Base-by-base conservation (phyloP, 768 basidiomycete species). In the Boletellus emodensis region DNA sequence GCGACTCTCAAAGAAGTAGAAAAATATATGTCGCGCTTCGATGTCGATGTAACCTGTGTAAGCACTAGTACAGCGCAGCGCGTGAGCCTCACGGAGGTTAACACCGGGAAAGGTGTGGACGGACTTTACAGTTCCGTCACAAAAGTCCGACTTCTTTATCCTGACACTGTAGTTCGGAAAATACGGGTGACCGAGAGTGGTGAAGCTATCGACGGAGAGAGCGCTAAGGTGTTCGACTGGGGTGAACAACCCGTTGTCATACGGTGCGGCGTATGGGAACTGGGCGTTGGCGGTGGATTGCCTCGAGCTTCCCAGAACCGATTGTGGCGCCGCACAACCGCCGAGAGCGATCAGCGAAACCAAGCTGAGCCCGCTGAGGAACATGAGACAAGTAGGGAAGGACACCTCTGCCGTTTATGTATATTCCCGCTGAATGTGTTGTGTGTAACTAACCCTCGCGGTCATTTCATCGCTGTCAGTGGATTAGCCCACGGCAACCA, bases 1-100 rank as follows among this genome's bases (percentile, higher is more conserved):
- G 53, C 87, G 70, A 54, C 80, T 83, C 67, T 87, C 84, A 64
- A 87, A 88, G 68, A 87, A 87, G 66, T 85, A 85, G 70, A 87
- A 87, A 66, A 83, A 84, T 36, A 84, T 47, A 54, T 84, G 83
- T 48, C 82, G 77, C 18, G 82, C 80, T 60, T 80, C 71, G 40
- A 83, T 73, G 52, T 85, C 84, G 47, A 86, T 82, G 56, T 85
- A 85, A 10, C 84, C 84, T 0, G 83, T 83, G 61, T 81, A 86
- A 1, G 75, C 68, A 17, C 80, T 83, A 30, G 26, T 34, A 24
- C 9, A 8, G 17, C n/a, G 34, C 1, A 14, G 38, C 49, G 40
- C 3, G 6, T 53, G 24, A 51, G 20, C 49, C 4, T 44, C 22
- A 22, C 20, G 12, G 9, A 22, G 24, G 24, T 24, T 4, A 20